Base-by-base conservation (phyloP, 192 early-diverging fungal genomes). In the Mortierella alpina region DNA sequence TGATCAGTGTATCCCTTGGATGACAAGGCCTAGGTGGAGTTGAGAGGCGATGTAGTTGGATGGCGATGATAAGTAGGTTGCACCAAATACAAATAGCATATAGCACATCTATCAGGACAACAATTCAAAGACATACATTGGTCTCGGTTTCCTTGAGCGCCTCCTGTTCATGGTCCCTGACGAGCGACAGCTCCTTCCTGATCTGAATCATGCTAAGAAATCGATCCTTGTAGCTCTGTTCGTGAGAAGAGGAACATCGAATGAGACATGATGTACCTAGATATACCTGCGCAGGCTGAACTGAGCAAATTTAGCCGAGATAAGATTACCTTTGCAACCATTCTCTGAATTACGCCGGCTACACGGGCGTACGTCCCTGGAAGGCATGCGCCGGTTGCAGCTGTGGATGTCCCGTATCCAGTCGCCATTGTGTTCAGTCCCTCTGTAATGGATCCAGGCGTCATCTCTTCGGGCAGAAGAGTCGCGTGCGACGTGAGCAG, bases 131-230 rank as follows among this genome's bases (percentile, higher is more conserved):
- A 31, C 31, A 20, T 72, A 80, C 77, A 58, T 72, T 68, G 20
- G 40, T 13, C 18, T 80, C 77, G 0, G 42, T n/a, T 14, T 80
- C 77, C 41, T 59, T 80, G 12, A 63, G 44, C 42, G 77, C 70
- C 48, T 80, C 77, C 44, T 64, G 70, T 14, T 72, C 77, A 31
- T 80, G 77, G 17, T 80, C 77, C 31, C 70, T 56, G 47, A 80
- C 57, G 14, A 60, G 13, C 5, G 60, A 41, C 47, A 80, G 45
- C 42, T 80, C 77, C n/a, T 80, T 80, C 39, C 70, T 59, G 12
- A 80, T 66, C 42, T 72, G 70, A 17, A 59, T 61, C 65, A 80
- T 80, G 49, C 70, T 80, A 18, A 68, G 49, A 47, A 80, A 80
- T 53, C 77, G 53, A 18, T 80, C 77, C 70, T 68, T 80, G 20